These are phyloP conservation scores for Mycena sp. DNA, from an alignment of 1,284 basidiomycete genomes.

Conservation along the genomic window DNA sequence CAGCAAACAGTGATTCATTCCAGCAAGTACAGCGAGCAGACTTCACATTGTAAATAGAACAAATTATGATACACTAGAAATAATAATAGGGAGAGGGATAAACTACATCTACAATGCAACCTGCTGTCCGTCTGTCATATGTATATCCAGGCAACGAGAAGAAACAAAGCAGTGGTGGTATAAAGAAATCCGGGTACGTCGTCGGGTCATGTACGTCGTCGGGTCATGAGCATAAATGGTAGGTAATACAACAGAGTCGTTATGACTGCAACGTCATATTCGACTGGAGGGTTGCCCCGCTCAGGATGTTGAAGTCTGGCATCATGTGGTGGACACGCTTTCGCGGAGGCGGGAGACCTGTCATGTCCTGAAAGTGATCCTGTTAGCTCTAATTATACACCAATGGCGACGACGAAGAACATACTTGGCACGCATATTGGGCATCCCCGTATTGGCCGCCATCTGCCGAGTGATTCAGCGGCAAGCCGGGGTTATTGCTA, in stretches of 20 bases:
- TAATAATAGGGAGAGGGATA: conserved; percentile 6
- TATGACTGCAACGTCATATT: conserved; percentile 53
- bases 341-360: conserved; percentile 59
- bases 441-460: conserved; percentile 39
- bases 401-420: conserved; percentile 28
- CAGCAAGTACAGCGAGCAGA: not conserved
- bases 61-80: conserved; percentile 25
- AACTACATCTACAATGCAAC: conserved; percentile 26
- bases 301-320: conserved; percentile 59
- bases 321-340: conserved; percentile 71
- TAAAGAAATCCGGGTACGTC: not conserved
- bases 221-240: not conserved
- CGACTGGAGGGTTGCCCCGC: conserved; percentile 56
- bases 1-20: too few relatives aligned
- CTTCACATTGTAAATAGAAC: not conserved
- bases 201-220: conserved; percentile 1
- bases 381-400: conserved; percentile 29
- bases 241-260: conserved; percentile 23
- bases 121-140: not conserved
- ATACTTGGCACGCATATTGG: conserved; percentile 59
- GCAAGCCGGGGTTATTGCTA: not conserved
- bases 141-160: not conserved
- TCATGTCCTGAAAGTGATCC: conserved; percentile 52
- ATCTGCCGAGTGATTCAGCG: conserved; percentile 20
- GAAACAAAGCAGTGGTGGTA: conserved; percentile 13